These are phyloP conservation scores for Diaporthe caulivora DNA, from an alignment of 2,329 filamentous ascomycete genomes.

Conservation along the genomic window DNA sequence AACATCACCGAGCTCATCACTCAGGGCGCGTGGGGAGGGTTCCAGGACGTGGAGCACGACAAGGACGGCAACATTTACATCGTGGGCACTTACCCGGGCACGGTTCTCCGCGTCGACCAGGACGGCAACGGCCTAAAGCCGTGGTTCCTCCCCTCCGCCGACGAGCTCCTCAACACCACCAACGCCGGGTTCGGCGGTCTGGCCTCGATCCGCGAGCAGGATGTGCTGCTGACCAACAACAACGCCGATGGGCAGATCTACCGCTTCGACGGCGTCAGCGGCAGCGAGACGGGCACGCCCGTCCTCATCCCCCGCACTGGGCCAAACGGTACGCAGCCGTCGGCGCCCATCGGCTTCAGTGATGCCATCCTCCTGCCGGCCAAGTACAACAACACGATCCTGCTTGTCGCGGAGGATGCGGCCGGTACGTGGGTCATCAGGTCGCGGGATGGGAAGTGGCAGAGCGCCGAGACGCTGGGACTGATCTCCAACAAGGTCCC, in stretches of 20 bases:
- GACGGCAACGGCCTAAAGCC: slow-evolving; percentile 45
- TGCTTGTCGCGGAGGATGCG: slow-evolving; percentile 49
- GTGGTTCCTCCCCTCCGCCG: slow-evolving; percentile 49
- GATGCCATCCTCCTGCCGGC: slow-evolving; percentile 49
- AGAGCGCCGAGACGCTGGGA: slow-evolving; percentile 51
- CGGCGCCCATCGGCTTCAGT: slow-evolving; percentile 45
- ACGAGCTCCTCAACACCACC: slow-evolving; percentile 44
- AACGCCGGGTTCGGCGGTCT: slow-evolving; percentile 46
- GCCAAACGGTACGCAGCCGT: slow-evolving; percentile 37
- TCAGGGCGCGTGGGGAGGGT: slow-evolving; percentile 50
- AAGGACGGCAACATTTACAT: slow-evolving; percentile 51
- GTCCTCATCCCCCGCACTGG: slow-evolving; percentile 43
- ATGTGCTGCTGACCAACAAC: slow-evolving; percentile 50
- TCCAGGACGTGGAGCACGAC: slow-evolving; percentile 55
- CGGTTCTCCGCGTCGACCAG: slow-evolving; percentile 49
- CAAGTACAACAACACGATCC: slow-evolving; percentile 49
- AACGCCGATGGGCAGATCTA: slow-evolving; percentile 49
- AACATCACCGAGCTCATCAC: slow-evolving; percentile 49
- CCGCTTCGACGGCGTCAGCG: slow-evolving; percentile 48
- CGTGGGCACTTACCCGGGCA: slow-evolving; percentile 53
- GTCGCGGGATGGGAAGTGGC: slow-evolving; percentile 52
- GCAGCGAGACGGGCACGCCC: slow-evolving; percentile 42
- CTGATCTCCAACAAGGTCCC: slow-evolving; percentile 45
- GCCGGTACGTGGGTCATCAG: slow-evolving; percentile 52
- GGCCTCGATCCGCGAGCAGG: slow-evolving; percentile 42